Conservation (phyloP, 768 basidiomycete genomes). For the Mycena pura region DNA sequence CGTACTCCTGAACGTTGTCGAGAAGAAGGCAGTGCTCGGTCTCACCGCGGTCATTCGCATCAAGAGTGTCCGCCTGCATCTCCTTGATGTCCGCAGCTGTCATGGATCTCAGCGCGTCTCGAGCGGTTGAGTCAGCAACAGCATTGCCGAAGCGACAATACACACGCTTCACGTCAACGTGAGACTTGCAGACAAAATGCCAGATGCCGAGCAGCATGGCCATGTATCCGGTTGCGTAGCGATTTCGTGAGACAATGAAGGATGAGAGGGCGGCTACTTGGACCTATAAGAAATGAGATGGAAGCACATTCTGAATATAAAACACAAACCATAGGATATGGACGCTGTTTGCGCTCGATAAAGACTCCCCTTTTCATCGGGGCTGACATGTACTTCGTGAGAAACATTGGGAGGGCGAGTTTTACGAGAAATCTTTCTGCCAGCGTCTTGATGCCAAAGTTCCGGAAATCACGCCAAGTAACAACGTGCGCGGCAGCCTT, state of each 20-base stretch:
- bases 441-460: not conserved
- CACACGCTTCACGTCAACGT: not conserved
- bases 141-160: not conserved
- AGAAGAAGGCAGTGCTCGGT: not conserved
- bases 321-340: not conserved
- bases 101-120: not conserved
- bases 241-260: not conserved
- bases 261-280: not conserved
- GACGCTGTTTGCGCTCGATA: not conserved
- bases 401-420: not conserved
- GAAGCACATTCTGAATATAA: not conserved
- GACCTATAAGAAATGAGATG: too few species aligned
- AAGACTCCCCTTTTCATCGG: not conserved
- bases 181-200: not conserved
- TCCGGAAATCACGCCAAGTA: not conserved
- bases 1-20: conserved; percentile 29
- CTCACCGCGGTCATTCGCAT: not conserved
- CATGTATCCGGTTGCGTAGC: not conserved
- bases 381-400: not conserved
- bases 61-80: not conserved
- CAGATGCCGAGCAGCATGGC: not conserved
- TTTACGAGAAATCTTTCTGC: not conserved
- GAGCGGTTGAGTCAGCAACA: not conserved
- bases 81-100: not conserved
- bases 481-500: not conserved